These are phyloP conservation scores for Fusarium chlamydosporum DNA, from an alignment of 2,329 filamentous ascomycete genomes.

Conservation along the genomic window DNA sequence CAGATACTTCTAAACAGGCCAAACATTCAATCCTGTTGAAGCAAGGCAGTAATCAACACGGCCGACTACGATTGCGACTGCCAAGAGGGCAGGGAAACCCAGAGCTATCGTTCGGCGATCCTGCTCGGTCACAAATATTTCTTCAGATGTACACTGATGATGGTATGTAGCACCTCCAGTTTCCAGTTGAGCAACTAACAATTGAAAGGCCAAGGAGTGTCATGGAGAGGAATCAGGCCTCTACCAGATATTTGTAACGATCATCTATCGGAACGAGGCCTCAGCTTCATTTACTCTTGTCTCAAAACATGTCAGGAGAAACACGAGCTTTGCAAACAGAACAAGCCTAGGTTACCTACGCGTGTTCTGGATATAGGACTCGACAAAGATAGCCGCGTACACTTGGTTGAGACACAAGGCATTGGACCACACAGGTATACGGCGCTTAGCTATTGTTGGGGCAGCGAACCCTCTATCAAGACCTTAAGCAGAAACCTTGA, in stretches of 20 bases:
- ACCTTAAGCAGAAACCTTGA: constrained; percentile 12
- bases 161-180: background rate
- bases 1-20: no score
- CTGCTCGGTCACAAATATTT: background rate
- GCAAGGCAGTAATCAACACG: background rate
- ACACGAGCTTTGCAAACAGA: constrained; percentile 21
- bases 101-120: constrained; percentile 24
- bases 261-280: constrained; percentile 24
- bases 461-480: constrained; percentile 10
- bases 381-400: background rate
- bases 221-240: constrained; percentile 23
- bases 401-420: constrained; percentile 12
- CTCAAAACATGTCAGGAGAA: constrained; percentile 15
- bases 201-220: constrained; percentile 1
- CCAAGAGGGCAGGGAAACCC: constrained; percentile 30
- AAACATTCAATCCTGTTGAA: no score
- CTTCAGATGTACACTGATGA: constrained; percentile 32
- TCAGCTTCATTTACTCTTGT: constrained; percentile 31
- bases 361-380: constrained; percentile 35
- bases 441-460: constrained; percentile 46
- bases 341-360: constrained; percentile 11
- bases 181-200: background rate
- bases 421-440: constrained; percentile 11
- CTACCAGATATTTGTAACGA: constrained; percentile 35
- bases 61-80: constrained; percentile 13